These are phyloP conservation scores for Aspergillus funiculosus DNA, from an alignment of 495 filamentous ascomycete genomes.

Conservation along the genomic window DNA sequence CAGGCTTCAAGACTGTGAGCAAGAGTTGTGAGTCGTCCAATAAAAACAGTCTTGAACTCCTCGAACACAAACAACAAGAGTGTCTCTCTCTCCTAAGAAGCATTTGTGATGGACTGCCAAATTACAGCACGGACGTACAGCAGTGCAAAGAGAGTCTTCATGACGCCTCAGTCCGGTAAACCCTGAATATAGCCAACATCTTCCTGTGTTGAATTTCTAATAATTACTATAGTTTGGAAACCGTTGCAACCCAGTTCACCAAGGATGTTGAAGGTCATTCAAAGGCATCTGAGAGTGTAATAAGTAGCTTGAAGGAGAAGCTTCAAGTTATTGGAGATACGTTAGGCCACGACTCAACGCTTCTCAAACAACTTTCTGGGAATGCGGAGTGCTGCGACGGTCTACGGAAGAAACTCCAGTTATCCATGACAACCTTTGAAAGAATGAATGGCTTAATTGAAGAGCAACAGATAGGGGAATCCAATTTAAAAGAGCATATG, in stretches of 20 bases:
- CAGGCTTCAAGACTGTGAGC: constrained; percentile 13
- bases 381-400: constrained; percentile 10
- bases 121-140: constrained; percentile 19
- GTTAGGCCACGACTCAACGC: constrained; percentile 20
- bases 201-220: background rate
- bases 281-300: constrained; percentile 11
- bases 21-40: constrained; percentile 12
- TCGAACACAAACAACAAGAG: constrained; percentile 15
- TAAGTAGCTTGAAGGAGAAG: constrained; percentile 10
- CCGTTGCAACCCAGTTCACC: constrained; percentile 15
- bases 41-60: constrained; percentile 10
- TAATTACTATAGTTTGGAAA: constrained; percentile 18
- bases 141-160: constrained; percentile 16
- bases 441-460: constrained; percentile 19
- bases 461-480: constrained; percentile 12
- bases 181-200: background rate
- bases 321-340: constrained; percentile 17
- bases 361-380: constrained; percentile 23
- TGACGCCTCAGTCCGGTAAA: constrained; percentile 23
- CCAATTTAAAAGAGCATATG: constrained; percentile 20
- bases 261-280: constrained; percentile 16
- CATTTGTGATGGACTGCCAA: constrained; percentile 18
- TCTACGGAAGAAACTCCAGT: constrained; percentile 20
- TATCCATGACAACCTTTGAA: constrained; percentile 17
- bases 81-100: constrained; percentile 16